Evolutionary conservation across 768 basidiomycete genomes (phyloP).

Genomic region (Cyclocybe cylindracea): DNA sequence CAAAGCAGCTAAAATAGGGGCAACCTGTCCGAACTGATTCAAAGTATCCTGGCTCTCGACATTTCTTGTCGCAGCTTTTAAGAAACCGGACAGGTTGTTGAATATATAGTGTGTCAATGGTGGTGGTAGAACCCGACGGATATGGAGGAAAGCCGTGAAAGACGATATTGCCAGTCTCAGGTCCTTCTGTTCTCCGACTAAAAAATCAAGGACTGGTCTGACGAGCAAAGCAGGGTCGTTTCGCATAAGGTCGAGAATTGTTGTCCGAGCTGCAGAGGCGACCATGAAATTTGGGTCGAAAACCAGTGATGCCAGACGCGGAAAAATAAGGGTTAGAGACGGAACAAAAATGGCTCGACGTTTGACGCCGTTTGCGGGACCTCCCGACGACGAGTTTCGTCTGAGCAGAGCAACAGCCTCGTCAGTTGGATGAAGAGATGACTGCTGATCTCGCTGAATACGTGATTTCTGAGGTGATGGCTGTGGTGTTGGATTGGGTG

Average conservation of each 20-base stretch:
- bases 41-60: constrained; percentile 44
- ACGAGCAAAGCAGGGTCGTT: constrained; percentile 72
- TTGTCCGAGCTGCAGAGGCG: constrained; percentile 55
- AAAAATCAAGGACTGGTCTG: constrained; percentile 60
- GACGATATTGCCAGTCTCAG: constrained; percentile 48
- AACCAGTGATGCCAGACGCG: constrained; percentile 51
- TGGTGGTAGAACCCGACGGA: constrained; percentile 58
- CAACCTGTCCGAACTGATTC: constrained; percentile 50
- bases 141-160: constrained; percentile 59
- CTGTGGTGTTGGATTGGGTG: constrained; percentile 30
- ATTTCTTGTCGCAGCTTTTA: constrained; percentile 55
- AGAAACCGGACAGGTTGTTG: constrained; percentile 69
- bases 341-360: constrained; percentile 70
- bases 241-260: constrained; percentile 67
- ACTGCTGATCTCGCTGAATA: constrained; percentile 11
- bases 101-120: constrained; percentile 65
- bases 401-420: constrained; percentile 42
- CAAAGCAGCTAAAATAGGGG: constrained; percentile 61
- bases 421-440: constrained; percentile 20
- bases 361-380: constrained; percentile 46
- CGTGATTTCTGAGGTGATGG: constrained; percentile 32
- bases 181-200: constrained; percentile 52
- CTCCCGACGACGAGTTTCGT: constrained; percentile 58
- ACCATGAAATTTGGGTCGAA: constrained; percentile 55
- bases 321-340: constrained; percentile 54